phyloP scores from a whole-genome alignment of 371 early-diverging fungal species.

The Saksenaea vasiformis region DNA sequence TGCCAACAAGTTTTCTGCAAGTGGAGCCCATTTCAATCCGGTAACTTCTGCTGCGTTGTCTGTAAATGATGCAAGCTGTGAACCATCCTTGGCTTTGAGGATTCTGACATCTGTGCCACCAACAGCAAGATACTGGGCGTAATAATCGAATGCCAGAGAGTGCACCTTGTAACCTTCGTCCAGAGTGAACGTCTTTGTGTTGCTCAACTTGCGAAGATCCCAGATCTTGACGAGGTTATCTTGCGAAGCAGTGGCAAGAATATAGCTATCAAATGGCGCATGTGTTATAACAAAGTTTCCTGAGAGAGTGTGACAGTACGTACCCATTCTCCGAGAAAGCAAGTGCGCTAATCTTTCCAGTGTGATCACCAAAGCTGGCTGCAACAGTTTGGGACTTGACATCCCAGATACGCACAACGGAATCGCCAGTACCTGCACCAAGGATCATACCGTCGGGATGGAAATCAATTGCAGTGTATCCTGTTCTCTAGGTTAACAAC shows the following conservation, averaged over 20 bases:
- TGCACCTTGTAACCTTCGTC: slow-evolving; percentile 54
- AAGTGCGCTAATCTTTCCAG: slow-evolving; percentile 62
- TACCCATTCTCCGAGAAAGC: slow-evolving; percentile 85
- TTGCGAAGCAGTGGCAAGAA: slow-evolving; percentile 72
- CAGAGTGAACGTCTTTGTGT: slow-evolving; percentile 66
- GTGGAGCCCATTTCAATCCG: slow-evolving; percentile 59
- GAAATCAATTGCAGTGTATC: slow-evolving; percentile 70
- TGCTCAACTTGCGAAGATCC: slow-evolving; percentile 85
- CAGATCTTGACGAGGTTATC: slow-evolving; percentile 76
- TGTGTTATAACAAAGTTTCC: background rate
- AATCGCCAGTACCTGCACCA: slow-evolving; percentile 74
- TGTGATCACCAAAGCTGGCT: slow-evolving; percentile 66
- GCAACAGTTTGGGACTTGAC: slow-evolving; percentile 71
- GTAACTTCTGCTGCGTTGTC: slow-evolving; percentile 59
- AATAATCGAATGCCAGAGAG: slow-evolving; percentile 72
- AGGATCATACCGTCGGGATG: slow-evolving; percentile 91
- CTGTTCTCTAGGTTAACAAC: slow-evolving; percentile 18
- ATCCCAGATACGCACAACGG: slow-evolving; percentile 79
- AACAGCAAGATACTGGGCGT: slow-evolving; percentile 80
- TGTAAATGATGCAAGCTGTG: slow-evolving; percentile 52
- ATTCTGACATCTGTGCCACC: slow-evolving; percentile 66
- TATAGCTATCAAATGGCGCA: slow-evolving; percentile 48
- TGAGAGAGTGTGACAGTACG: slow-evolving; percentile 6
- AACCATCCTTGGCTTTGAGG: slow-evolving; percentile 77
- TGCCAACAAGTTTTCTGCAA: slow-evolving; percentile 51